These are phyloP conservation scores for Nepenthes gracilis DNA, from an alignment of 148 eudicot species.

Conservation along the genomic window DNA sequence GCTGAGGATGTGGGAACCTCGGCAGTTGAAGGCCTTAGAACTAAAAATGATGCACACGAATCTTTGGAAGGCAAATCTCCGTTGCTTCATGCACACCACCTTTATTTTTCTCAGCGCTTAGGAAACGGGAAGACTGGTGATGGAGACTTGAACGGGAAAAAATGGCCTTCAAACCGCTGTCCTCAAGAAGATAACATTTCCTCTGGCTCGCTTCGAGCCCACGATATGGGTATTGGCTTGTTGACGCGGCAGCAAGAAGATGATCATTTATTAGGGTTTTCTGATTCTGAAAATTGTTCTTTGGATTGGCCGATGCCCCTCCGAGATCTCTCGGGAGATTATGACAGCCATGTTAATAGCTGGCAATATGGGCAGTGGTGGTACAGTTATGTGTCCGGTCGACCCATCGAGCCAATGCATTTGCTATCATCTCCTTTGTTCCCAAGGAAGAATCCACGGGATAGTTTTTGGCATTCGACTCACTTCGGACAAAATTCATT, in stretches of 20 bases:
- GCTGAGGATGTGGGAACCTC: constrained; percentile 26
- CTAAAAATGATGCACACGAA: constrained; percentile 15
- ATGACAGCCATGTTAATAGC: constrained; percentile 30
- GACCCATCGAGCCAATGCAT: constrained; percentile 28
- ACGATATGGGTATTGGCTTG: constrained; percentile 4
- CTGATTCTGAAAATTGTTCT: neutral
- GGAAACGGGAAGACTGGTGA: constrained; percentile 21
- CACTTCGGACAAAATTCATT: constrained; percentile 39
- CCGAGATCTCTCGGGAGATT: constrained; percentile 67
- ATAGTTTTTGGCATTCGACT: constrained; percentile 17
- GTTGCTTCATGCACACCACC: constrained; percentile 33
- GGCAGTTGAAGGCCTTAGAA: constrained; percentile 18
- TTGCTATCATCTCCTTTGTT: constrained; percentile 20
- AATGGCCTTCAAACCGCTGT: neutral
- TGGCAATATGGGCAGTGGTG: constrained; percentile 47
- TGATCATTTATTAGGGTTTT: constrained; percentile 3
- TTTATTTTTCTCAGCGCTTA: constrained; percentile 17
- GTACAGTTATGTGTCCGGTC: constrained; percentile 18
- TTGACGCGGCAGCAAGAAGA: constrained; percentile 6
- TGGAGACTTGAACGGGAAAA: constrained; percentile 15
- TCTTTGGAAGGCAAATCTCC: constrained; percentile 8
- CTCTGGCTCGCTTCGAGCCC: neutral
- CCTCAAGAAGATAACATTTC: constrained; percentile 1
- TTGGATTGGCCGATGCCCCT: constrained; percentile 8
- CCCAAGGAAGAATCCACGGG: constrained; percentile 41